Evolutionary conservation across 495 filamentous ascomycete species (phyloP), one percentile per base, ranked within the genome.

Genomic region (Aspergillus leporis): DNA sequence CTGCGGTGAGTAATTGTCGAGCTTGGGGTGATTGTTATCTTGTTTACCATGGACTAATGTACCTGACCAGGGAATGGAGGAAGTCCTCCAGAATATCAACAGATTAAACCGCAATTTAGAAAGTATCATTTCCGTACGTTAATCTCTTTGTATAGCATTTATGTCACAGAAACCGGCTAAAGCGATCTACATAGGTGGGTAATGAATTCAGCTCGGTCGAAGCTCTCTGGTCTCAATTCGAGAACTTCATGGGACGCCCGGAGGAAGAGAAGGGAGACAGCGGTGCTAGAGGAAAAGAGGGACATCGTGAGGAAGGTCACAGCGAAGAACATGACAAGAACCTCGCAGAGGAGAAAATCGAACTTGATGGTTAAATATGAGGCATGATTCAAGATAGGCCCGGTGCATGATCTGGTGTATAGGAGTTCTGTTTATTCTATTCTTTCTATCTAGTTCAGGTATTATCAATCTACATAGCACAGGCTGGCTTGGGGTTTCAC

Each of bases 141-240:
- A 6, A 23, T 31, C 6, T 4, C 46, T 46, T 21, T 47, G 43
- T 36, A 16, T 32, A 21, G 10, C 4, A 34, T 31, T 2, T 19
- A 16, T 6, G 8, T 23, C 1, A 6, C 28, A 31, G 22, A 3
- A 5, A 14, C 12, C 34, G 55, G 8, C 4, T 54, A 13, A 51
- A 50, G 32, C 32, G 32, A 58, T 22, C 10, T 6, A 2, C 18
- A 18, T 48, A 93, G 90, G 90, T 98, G 28, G 94, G 94, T 8
- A 97, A 96, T 69, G 94, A 98, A 66, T 98, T 98, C 70, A 85
- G 89, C n/a, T 91, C 90, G 9, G 94, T 98, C 18, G 94, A 98
- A 74, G 91, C 91, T 25, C 82, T 98, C 34, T 98, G 94, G 94
- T 92, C 89, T 34, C 91, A 95, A 59, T 98, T 98, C 67, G 94